Conservation (phyloP, 2,329 filamentous ascomycete species). For the Clonostachys solani region DNA sequence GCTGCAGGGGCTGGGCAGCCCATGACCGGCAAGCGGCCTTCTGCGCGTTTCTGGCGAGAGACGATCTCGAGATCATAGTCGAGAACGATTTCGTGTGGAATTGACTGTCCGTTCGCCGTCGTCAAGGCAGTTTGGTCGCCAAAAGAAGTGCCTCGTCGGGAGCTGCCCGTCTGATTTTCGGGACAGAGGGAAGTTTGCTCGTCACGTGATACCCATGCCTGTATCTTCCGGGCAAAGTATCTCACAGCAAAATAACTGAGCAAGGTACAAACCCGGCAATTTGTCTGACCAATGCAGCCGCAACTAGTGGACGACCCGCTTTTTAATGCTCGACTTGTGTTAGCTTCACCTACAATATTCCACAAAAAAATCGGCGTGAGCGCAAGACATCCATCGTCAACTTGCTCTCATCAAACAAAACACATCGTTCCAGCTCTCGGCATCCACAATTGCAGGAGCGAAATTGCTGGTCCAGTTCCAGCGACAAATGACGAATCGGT, state of each 20-base stretch:
- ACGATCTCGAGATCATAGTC: conserved; percentile 60
- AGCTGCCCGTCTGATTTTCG: conserved; percentile 40
- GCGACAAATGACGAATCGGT: conserved; percentile 57
- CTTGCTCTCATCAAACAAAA: no score
- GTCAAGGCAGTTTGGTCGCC: conserved; percentile 29
- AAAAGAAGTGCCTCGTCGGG: conserved; percentile 37
- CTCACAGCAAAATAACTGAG: no score
- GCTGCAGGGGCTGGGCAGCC: conserved; percentile 49
- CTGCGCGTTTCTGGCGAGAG: conserved; percentile 54
- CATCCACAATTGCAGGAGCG: no score
- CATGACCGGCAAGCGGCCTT: conserved; percentile 52
- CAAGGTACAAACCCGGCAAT: no score
- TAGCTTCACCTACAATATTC: no score
- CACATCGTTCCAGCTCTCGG: no score
- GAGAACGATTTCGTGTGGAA: conserved; percentile 51
- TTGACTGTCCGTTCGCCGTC: conserved; percentile 42
- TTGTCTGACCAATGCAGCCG: no score
- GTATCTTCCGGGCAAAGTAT: conserved; percentile 3
- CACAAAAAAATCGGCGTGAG: no score
- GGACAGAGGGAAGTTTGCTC: conserved; percentile 18
- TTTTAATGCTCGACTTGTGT: no score
- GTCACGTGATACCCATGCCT: conserved; percentile 27
- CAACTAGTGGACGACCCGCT: no score
- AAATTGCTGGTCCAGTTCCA: no score
- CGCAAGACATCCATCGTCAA: background rate